Evolutionary conservation across 2,329 filamentous ascomycete species (phyloP), one percentile per base, ranked within the genome.

Genomic region (Didymella keratinophila): DNA sequence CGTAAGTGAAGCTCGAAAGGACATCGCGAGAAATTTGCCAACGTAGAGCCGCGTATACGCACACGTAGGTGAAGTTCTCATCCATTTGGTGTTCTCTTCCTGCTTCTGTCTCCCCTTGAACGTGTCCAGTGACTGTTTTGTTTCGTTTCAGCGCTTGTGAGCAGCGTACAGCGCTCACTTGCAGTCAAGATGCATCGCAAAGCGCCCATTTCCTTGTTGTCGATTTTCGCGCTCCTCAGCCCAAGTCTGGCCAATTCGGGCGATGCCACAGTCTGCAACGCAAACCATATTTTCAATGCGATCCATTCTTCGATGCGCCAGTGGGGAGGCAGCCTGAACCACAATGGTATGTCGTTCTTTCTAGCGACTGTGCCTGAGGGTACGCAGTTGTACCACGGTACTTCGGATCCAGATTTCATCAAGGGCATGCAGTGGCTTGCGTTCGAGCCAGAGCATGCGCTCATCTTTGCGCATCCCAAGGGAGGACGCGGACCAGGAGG

Each of bases 271-370:
- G 27, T 43, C 18, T 55, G 54, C 21, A 88, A 90, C 72, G 86
- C 85, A 8, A 83, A 86, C 63, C 82, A 85, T 60, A 85, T 92
- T 55, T 92, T 92, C 82, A 92, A 92, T 69, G 83, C 88, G 16
- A 79, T 92, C 18, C 87, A 92, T 63, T 87, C 87, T 10, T 88
- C 89, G 0, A 87, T 90, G 79, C 83, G 90, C 34, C 89, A 92
- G 79, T 93, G 88, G 85, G 89, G 88, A 1, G 90, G 88, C 0
- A 87, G 88, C 0, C 71, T 91, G 2, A 83, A 90, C 58, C 90
- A 93, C 74, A 93, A 93, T 71, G 90, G 90, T 54, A 88, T 93
- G 82, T 86, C 87, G 1, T 83, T 90, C 65, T 90, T 92, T 66
- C 80, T 89, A 0, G 89, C 84, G 1, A 83, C 82, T 0, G 82